phyloP scores from a whole-genome alignment of 176 grass and related monocot species.

The Carex parvula region DNA sequence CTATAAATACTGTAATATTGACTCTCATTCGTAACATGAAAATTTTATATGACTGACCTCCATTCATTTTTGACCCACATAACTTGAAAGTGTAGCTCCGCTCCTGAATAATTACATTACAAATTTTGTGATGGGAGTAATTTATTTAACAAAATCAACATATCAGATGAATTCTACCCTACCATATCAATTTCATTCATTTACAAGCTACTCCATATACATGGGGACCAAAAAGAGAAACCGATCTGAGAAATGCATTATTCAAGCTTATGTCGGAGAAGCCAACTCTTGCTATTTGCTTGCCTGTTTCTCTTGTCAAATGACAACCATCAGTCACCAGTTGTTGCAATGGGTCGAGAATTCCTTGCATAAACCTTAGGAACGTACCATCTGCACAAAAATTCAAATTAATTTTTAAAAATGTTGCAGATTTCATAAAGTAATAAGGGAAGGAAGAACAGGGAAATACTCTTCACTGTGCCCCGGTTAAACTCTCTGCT shows the following conservation, averaged over 20 bases:
- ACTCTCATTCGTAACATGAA: too few relatives aligned
- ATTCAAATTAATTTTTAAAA: not conserved
- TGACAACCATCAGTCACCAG: slow-evolving; percentile 67
- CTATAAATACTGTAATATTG: too few relatives aligned
- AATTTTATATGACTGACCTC: too few relatives aligned
- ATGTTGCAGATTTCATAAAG: not conserved
- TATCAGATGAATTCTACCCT: not conserved
- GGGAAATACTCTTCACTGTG: not conserved
- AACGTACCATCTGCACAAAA: slow-evolving; percentile 49
- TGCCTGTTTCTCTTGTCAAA: slow-evolving; percentile 63
- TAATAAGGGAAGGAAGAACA: not conserved
- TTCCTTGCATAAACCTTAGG: slow-evolving; percentile 47
- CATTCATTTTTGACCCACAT: too few relatives aligned
- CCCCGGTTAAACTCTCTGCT: too few relatives aligned
- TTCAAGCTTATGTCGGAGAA: slow-evolving; percentile 58
- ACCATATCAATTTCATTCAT: slow-evolving; percentile 21
- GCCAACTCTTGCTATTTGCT: slow-evolving; percentile 41
- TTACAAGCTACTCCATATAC: slow-evolving; percentile 77
- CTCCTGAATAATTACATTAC: not conserved
- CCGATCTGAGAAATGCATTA: slow-evolving; percentile 33
- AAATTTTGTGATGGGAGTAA: not conserved
- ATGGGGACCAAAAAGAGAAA: slow-evolving; percentile 60
- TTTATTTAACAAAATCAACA: not conserved
- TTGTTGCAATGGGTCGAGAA: slow-evolving; percentile 72
- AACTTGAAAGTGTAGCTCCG: too few relatives aligned